These are phyloP conservation scores for Parastagonospora nodorum DNA, from an alignment of 2,329 filamentous ascomycete species.

Conservation along the genomic window DNA sequence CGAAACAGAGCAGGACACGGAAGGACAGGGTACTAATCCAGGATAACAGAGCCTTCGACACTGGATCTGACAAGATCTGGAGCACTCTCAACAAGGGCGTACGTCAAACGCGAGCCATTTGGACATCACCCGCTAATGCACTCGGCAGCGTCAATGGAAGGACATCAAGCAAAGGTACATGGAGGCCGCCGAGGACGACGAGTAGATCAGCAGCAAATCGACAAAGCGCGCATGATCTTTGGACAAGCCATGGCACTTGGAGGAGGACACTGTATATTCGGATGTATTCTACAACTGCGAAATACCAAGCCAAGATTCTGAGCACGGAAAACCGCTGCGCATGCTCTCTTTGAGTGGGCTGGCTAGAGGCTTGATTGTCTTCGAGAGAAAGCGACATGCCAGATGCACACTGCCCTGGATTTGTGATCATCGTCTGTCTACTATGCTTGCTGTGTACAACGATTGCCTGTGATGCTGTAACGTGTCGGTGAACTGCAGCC, in stretches of 20 bases:
- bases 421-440: too few relatives aligned
- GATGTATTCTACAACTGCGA: constrained; percentile 43
- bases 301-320: constrained; percentile 27
- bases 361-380: too few relatives aligned
- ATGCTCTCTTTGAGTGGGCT: background rate
- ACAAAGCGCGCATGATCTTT: constrained; percentile 6
- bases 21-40: constrained; percentile 25
- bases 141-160: constrained; percentile 93
- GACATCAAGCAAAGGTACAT: constrained; percentile 94
- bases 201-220: constrained; percentile 25
- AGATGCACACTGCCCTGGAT: too few relatives aligned
- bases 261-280: constrained; percentile 37
- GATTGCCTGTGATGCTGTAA: too few relatives aligned
- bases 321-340: background rate
- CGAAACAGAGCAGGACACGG: constrained; percentile 2
- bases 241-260: constrained; percentile 21
- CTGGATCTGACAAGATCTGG: constrained; percentile 83
- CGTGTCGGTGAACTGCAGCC: too few relatives aligned
- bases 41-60: constrained; percentile 75
- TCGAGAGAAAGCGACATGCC: too few relatives aligned
- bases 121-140: constrained; percentile 30
- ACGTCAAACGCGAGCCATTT: constrained; percentile 16
- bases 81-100: constrained; percentile 90
- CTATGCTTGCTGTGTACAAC: too few relatives aligned
- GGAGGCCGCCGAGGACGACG: constrained; percentile 69